Conservation (phyloP, 257 asterid genomes). For the Nicotiana knightiana region DNA sequence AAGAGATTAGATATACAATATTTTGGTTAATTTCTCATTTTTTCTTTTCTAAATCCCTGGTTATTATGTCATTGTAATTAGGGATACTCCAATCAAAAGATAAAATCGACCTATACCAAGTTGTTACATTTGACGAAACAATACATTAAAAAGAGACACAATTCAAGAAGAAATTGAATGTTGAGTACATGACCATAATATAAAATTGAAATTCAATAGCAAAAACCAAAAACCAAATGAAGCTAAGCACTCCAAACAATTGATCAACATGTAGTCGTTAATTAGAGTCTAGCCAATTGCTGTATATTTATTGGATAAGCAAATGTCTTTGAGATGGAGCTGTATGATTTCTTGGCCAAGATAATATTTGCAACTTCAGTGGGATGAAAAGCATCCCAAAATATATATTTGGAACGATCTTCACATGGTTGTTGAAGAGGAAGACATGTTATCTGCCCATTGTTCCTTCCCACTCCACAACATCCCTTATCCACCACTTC, state of each 20-base stretch:
- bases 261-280: background rate
- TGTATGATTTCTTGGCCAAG: constrained; percentile 64
- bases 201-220: background rate
- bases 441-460: constrained; percentile 85
- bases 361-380: constrained; percentile 74
- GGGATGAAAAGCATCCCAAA: constrained; percentile 96
- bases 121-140: background rate
- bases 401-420: constrained; percentile 50
- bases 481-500: constrained; percentile 80
- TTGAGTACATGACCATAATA: background rate
- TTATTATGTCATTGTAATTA: no score
- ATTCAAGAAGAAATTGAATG: background rate
- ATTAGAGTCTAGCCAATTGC: constrained; percentile 56
- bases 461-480: constrained; percentile 86
- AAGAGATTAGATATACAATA: no score
- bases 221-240: background rate
- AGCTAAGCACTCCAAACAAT: background rate
- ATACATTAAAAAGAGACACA: background rate
- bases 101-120: no score
- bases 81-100: no score
- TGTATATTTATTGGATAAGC: constrained; percentile 80
- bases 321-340: constrained; percentile 44
- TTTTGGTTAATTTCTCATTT: no score
- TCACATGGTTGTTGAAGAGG: constrained; percentile 69
- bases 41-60: background rate